Conservation (phyloP, 441 rosid species). For the Pelargonium australe region DNA sequence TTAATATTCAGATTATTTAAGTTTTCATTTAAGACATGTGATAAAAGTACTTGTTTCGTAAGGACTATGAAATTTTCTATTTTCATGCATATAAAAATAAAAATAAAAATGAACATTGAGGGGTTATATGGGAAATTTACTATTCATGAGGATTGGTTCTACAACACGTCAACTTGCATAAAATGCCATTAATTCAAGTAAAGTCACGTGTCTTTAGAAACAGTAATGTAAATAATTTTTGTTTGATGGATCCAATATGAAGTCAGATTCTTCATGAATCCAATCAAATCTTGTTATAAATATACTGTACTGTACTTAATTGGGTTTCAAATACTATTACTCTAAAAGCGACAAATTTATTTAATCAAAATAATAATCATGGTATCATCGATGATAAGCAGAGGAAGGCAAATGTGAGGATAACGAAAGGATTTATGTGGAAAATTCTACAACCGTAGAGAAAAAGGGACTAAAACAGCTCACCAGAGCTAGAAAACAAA, state of each 20-base stretch:
- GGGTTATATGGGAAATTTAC: not conserved
- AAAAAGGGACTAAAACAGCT: conserved; percentile 3
- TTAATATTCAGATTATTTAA: too few species aligned
- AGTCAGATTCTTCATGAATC: not conserved
- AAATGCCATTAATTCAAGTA: conserved; percentile 7
- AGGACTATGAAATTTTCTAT: too few species aligned
- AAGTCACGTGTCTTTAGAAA: not conserved
- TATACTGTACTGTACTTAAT: not conserved
- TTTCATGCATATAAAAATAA: too few species aligned
- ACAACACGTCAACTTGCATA: not conserved
- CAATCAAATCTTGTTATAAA: not conserved
- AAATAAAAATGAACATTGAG: too few species aligned
- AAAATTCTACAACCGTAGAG: not conserved
- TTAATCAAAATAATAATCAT: too few species aligned
- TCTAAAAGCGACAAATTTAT: too few species aligned
- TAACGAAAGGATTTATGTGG: not conserved
- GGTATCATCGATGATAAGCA: not conserved
- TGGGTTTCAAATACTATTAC: too few species aligned
- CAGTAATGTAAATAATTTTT: not conserved
- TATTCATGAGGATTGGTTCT: not conserved
- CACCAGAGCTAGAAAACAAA: not conserved
- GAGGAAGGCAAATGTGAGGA: not conserved
- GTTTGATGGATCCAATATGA: conserved; percentile 1
- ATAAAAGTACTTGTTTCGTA: too few species aligned
- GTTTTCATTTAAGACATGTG: too few species aligned